Evolutionary conservation across 1,284 basidiomycete species (phyloP).

Genomic region (Phellinidium pouzarii): DNA sequence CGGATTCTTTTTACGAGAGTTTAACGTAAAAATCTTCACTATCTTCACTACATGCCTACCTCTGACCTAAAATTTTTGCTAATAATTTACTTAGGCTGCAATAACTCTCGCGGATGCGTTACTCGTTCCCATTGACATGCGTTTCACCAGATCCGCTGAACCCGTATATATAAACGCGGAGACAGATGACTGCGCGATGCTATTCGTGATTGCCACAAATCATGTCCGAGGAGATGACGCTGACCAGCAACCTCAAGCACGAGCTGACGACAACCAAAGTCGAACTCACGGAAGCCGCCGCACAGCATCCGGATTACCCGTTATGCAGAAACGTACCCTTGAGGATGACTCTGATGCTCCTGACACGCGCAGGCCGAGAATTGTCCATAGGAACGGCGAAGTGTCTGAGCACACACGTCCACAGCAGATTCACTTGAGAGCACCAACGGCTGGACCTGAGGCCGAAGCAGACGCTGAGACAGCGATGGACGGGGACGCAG

Average conservation of each 20-base stretch:
- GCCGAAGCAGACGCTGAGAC: background rate
- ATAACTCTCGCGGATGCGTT: constrained; percentile 70
- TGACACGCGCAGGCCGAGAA: background rate
- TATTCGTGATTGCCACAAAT: constrained; percentile 73
- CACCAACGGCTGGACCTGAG: background rate
- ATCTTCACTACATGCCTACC: constrained; percentile 12
- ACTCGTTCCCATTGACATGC: constrained; percentile 53
- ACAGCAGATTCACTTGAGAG: background rate
- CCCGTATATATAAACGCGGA: constrained; percentile 72
- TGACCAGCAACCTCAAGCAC: constrained; percentile 23
- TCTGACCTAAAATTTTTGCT: constrained; percentile 4
- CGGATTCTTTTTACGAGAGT: constrained; percentile 74
- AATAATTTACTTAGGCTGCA: constrained; percentile 46
- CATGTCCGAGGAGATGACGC: constrained; percentile 37
- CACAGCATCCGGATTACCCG: constrained; percentile 4
- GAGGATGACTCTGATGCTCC: background rate
- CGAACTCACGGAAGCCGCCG: constrained; percentile 1
- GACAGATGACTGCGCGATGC: constrained; percentile 50
- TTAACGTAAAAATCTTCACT: constrained; percentile 47
- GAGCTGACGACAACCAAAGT: constrained; percentile 21
- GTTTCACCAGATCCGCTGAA: constrained; percentile 63
- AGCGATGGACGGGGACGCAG: constrained; percentile 4
- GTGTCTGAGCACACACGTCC: background rate
- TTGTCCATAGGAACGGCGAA: background rate
- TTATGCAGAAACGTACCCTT: constrained; percentile 6